Percentiles rank a stretch among this genome's conserved stretches.
These are phyloP conservation scores for Sclerospora graminicola DNA, from an alignment of 352 stramenopile genomes.

Conservation along the genomic window DNA sequence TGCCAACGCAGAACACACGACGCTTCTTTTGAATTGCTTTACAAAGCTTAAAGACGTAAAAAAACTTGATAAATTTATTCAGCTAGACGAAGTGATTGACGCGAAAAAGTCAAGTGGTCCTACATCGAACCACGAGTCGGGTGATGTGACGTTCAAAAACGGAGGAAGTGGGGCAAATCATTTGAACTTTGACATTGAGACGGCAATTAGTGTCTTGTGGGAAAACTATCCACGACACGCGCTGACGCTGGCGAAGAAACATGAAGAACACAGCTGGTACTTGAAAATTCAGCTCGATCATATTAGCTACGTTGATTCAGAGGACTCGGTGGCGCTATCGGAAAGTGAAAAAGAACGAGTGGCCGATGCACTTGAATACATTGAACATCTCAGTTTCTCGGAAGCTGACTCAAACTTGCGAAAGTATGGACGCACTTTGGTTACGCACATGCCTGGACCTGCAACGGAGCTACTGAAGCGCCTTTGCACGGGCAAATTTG, in stretches of 20 bases:
- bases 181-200: slow-evolving; percentile 87
- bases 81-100: slow-evolving; percentile 68
- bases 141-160: slow-evolving; percentile 13
- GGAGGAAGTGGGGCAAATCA: slow-evolving; percentile 17
- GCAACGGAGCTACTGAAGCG: slow-evolving; percentile 87
- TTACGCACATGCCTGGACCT: slow-evolving; percentile 77
- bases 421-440: slow-evolving; percentile 84
- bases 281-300: slow-evolving; percentile 89
- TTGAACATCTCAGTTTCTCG: slow-evolving; percentile 76
- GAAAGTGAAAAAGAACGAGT: slow-evolving; percentile 75
- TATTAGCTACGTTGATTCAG: slow-evolving; percentile 80
- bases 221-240: slow-evolving; percentile 89
- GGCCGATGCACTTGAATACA: slow-evolving; percentile 86
- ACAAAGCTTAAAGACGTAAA: slow-evolving; percentile 91
- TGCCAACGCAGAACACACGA: slow-evolving; percentile 89
- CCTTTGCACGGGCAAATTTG: slow-evolving; percentile 84
- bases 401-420: slow-evolving; percentile 79
- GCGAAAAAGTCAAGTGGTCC: slow-evolving; percentile 27
- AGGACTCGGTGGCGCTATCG: slow-evolving; percentile 56
- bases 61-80: slow-evolving; percentile 89
- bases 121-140: slow-evolving; percentile 15
- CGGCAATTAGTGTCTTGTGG: slow-evolving; percentile 88
- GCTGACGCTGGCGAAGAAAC: slow-evolving; percentile 83
- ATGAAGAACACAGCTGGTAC: slow-evolving; percentile 88
- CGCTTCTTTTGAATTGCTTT: slow-evolving; percentile 91